These are phyloP conservation scores for Salmacisia buchloeana DNA, from an alignment of 1,284 basidiomycete species.

Conservation along the genomic window DNA sequence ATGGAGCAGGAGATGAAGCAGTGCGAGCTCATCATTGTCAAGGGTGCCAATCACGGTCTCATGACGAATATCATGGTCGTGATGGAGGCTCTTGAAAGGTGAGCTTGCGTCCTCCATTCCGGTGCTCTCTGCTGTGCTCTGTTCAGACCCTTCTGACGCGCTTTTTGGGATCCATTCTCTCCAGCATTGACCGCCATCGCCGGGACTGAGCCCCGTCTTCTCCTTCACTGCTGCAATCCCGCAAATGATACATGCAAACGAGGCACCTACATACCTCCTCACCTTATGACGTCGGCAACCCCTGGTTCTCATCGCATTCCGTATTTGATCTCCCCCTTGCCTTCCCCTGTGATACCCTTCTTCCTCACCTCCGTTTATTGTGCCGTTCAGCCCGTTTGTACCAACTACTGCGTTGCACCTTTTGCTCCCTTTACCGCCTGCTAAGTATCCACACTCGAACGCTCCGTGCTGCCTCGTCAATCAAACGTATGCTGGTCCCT, in stretches of 20 bases:
- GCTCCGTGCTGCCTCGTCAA: background rate
- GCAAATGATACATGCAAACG: too few species aligned
- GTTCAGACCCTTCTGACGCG: background rate
- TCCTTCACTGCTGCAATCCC: too few species aligned
- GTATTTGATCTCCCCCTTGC: background rate
- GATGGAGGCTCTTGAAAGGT: constrained; percentile 37
- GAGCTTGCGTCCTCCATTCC: background rate
- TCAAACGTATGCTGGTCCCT: background rate
- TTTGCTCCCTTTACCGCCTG: background rate
- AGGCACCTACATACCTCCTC: too few species aligned
- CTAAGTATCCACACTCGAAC: background rate
- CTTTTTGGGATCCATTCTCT: background rate
- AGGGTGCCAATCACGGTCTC: constrained; percentile 80
- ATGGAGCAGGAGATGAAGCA: constrained; percentile 79
- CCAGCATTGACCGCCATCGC: constrained; percentile 2
- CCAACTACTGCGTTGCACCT: background rate
- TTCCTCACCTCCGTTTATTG: background rate
- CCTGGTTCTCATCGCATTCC: too few species aligned
- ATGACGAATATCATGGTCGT: constrained; percentile 64
- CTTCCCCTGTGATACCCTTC: background rate
- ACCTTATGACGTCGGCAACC: too few species aligned
- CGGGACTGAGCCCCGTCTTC: too few species aligned
- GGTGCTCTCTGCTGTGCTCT: background rate
- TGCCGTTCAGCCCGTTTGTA: too few species aligned
- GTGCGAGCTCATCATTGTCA: constrained; percentile 73